phyloP scores from a whole-genome alignment of 2,329 filamentous ascomycete species.

The Malbranchea zuffiana region DNA sequence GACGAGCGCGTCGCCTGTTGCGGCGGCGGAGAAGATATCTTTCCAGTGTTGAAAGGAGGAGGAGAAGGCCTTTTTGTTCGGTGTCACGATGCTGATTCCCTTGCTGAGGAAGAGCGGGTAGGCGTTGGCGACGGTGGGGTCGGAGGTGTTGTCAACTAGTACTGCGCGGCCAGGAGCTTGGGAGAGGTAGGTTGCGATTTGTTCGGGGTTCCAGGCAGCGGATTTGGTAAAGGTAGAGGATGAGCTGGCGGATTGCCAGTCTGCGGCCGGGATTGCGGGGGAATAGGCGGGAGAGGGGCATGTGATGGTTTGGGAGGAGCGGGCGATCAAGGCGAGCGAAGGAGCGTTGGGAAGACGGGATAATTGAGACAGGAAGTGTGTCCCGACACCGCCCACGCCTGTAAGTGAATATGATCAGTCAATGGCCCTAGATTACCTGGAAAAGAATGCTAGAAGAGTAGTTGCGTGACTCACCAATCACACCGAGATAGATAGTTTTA shows the following conservation, averaged over 20 bases:
- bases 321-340: slow-evolving; percentile 72
- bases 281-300: slow-evolving; percentile 56
- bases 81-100: slow-evolving; percentile 84
- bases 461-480: slow-evolving; percentile 27
- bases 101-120: slow-evolving; percentile 73
- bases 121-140: slow-evolving; percentile 66
- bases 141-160: slow-evolving; percentile 92
- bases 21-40: slow-evolving; percentile 67
- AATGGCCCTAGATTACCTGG: slow-evolving; percentile 2
- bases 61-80: slow-evolving; percentile 98
- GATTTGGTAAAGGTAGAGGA: slow-evolving; percentile 47
- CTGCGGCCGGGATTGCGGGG: slow-evolving; percentile 48
- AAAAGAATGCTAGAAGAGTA: slow-evolving; percentile 4
- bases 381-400: slow-evolving; percentile 90
- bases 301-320: slow-evolving; percentile 72
- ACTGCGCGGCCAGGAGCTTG: slow-evolving; percentile 67
- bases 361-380: slow-evolving; percentile 78
- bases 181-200: slow-evolving; percentile 67
- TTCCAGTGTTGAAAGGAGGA: slow-evolving; percentile 71
- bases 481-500: slow-evolving; percentile 33
- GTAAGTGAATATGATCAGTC: slow-evolving; percentile 16
- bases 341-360: slow-evolving; percentile 57
- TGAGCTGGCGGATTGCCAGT: slow-evolving; percentile 50
- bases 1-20: slow-evolving; percentile 55
- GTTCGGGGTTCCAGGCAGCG: slow-evolving; percentile 47